Base-by-base conservation (phyloP, 495 filamentous ascomycete genomes). In the Podospora pseudopauciseta region DNA sequence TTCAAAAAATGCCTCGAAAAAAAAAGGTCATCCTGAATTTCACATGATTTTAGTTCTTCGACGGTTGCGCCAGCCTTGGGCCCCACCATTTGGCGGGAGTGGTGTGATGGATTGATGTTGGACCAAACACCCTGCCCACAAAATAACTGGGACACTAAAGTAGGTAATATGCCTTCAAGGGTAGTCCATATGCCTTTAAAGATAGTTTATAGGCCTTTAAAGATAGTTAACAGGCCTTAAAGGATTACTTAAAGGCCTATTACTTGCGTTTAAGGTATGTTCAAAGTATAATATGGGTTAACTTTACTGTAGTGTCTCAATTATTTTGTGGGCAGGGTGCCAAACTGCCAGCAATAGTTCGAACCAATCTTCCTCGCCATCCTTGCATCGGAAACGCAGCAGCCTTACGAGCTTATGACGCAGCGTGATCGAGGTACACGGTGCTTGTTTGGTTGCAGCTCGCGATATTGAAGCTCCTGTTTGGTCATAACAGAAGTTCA, bases 361-460 rank as follows among this genome's bases (percentile, higher is more conserved):
- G n/a, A 58, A 58, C 55, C 20, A 23, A 23, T 23, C 20, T 1
- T 23, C 4, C 39, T 32, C 27, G 7, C 28, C 53, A 54, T 57
- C 68, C 26, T 7, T 5, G 5, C 49, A 58, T 57, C 13, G 56
- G 34, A 67, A 58, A 32, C 30, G 53, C 56, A 19, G 27, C 57
- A 19, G 27, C 57, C 26, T 67, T 67, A 71, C 71, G 65, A 69
- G 53, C 65, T 53, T 49, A 71, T 73, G 67, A 69, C 67, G 71
- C 69, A 67, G 19, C 56, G 34, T 28, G n/a, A 49, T 15, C 19
- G 55, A 20, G 55, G n/a, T 20, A 58, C 19, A 23, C 23, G 30
- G 30, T 32, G 30, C 7, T 32, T 23, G 20, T 32, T 32, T 32
- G 7, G 7, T 5, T 58, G 55, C 55, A 19, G n/a, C 23, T 58